phyloP scores from a whole-genome alignment of 106 monocot genomes.

The Vanilla planifolia region DNA sequence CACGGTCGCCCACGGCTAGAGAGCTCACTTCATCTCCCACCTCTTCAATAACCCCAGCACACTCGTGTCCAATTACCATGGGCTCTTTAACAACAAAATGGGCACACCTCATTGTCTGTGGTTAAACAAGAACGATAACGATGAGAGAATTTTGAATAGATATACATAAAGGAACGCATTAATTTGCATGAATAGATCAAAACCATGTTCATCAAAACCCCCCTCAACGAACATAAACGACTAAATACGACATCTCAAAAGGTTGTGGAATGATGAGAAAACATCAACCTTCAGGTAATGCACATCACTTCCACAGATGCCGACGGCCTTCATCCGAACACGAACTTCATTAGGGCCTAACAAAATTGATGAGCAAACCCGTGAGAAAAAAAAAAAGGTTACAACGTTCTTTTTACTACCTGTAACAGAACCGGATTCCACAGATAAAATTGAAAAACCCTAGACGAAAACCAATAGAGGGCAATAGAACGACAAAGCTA shows the following conservation, averaged over 20 bases:
- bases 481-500: background rate
- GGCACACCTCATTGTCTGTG: slow-evolving; percentile 71
- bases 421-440: background rate
- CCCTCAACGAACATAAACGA: too few species aligned
- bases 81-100: slow-evolving; percentile 92
- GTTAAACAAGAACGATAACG: background rate
- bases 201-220: too few species aligned
- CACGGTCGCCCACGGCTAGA: slow-evolving; percentile 63
- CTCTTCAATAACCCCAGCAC: slow-evolving; percentile 90
- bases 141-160: background rate
- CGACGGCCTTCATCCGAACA: slow-evolving; percentile 97
- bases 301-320: slow-evolving; percentile 97
- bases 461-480: background rate
- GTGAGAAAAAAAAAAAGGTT: background rate
- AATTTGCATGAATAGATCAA: too few species aligned
- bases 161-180: too few species aligned
- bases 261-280: background rate
- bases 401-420: too few species aligned
- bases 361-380: background rate
- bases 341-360: slow-evolving; percentile 75
- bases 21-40: slow-evolving; percentile 77
- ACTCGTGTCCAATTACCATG: slow-evolving; percentile 98
- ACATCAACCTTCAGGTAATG: slow-evolving; percentile 81
- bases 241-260: background rate
- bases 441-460: too few species aligned